Conservation (phyloP, 2,329 filamentous ascomycete species). For the Penicillium sp. region DNA sequence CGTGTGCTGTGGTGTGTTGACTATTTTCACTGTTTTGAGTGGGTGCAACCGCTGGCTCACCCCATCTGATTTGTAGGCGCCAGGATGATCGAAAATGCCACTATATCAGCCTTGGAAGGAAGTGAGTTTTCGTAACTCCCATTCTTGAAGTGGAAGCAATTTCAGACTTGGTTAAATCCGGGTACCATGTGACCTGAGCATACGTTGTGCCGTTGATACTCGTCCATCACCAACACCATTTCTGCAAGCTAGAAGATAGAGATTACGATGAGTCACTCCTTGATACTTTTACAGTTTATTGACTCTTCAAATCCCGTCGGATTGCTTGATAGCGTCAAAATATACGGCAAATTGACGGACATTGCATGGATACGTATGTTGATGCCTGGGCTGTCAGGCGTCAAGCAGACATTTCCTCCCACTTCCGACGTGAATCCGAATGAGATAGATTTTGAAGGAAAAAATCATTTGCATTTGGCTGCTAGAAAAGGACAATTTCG, state of each 20-base stretch:
- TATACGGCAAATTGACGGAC: not conserved
- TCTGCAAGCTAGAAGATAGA: no score
- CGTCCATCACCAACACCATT: no score
- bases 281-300: no score
- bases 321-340: not conserved
- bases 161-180: no score
- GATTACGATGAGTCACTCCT: no score
- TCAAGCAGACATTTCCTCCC: not conserved
- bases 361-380: not conserved
- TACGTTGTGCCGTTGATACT: no score
- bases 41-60: constrained; percentile 3
- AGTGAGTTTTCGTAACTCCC: no score
- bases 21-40: constrained; percentile 9
- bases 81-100: not conserved
- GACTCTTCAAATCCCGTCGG: not conserved
- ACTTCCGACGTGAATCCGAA: no score
- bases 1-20: constrained; percentile 4
- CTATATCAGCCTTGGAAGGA: not conserved
- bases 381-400: not conserved
- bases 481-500: not conserved
- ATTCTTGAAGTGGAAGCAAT: no score
- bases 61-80: not conserved
- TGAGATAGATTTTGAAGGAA: not conserved
- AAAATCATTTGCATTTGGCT: not conserved
- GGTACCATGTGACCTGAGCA: no score